Conservation (phyloP, 176 grass and related monocot genomes). For the Oryza longistaminata region DNA sequence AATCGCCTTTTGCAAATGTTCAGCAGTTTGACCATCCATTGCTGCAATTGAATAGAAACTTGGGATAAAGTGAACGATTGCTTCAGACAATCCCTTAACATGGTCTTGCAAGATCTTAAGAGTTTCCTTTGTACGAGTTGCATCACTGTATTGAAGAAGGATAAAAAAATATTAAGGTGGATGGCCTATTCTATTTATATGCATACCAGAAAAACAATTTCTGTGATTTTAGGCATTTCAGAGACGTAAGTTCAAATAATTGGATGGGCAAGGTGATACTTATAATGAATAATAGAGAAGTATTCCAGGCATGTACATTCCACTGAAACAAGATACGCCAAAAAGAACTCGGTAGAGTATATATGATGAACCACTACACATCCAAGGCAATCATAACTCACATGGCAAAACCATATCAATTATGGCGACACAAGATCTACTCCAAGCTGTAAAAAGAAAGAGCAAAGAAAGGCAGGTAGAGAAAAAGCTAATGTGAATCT, state of each 20-base stretch:
- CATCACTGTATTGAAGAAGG: slow-evolving; percentile 56
- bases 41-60: slow-evolving; percentile 96
- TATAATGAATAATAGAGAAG: neutral
- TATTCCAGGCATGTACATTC: neutral
- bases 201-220: neutral
- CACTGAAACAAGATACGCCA: neutral
- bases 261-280: neutral
- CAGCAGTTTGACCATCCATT: slow-evolving; percentile 92
- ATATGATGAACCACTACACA: neutral
- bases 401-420: no score
- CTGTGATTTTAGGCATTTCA: slow-evolving; percentile 3
- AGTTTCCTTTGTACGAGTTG: slow-evolving; percentile 89
- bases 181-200: slow-evolving; percentile 1
- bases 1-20: slow-evolving; percentile 84
- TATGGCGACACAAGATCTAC: no score
- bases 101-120: slow-evolving; percentile 79
- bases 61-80: slow-evolving; percentile 75
- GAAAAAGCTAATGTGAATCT: neutral
- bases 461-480: neutral
- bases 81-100: slow-evolving; percentile 64
- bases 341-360: neutral
- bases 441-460: no score
- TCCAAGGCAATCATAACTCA: neutral
- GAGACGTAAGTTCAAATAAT: neutral
- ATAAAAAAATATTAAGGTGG: slow-evolving; percentile 30